Percentiles rank a stretch among this genome's conserved stretches.
Evolutionary conservation across 192 early-diverging fungal species (phyloP).

Genomic region (Rhizoclosmatium sp.): DNA sequence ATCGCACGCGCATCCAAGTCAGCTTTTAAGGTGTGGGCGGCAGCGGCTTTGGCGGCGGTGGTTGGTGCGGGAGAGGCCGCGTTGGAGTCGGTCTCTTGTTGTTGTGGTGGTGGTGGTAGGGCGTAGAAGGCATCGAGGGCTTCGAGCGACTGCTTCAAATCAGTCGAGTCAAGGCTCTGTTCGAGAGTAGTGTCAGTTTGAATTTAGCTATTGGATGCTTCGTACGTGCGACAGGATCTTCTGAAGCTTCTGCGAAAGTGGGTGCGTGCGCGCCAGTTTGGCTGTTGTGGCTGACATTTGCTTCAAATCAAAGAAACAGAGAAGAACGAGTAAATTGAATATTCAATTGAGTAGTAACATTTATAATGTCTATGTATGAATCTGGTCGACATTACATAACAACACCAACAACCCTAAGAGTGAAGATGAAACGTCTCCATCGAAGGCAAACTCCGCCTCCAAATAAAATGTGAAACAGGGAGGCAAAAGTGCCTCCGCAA

Average conservation of each 20-base stretch:
- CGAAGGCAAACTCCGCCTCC: no score
- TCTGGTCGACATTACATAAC: no score
- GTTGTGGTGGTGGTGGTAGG: constrained; percentile 20
- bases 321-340: no score
- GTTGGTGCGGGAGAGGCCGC: constrained; percentile 31
- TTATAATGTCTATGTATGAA: no score
- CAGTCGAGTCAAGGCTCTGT: constrained; percentile 66
- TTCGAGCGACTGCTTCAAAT: constrained; percentile 70
- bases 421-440: no score
- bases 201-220: neutral
- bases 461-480: no score
- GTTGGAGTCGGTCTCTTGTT: constrained; percentile 57
- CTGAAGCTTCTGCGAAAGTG: constrained; percentile 52
- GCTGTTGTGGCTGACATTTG: neutral
- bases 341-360: no score
- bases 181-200: neutral
- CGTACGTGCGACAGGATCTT: constrained; percentile 52
- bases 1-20: constrained; percentile 19
- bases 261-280: constrained; percentile 52
- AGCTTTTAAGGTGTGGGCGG: neutral
- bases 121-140: constrained; percentile 70
- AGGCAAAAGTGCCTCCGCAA: no score
- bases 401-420: no score
- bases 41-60: no score
- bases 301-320: no score